phyloP scores from a whole-genome alignment of 495 filamentous ascomycete species.

The Cercophora samala region DNA sequence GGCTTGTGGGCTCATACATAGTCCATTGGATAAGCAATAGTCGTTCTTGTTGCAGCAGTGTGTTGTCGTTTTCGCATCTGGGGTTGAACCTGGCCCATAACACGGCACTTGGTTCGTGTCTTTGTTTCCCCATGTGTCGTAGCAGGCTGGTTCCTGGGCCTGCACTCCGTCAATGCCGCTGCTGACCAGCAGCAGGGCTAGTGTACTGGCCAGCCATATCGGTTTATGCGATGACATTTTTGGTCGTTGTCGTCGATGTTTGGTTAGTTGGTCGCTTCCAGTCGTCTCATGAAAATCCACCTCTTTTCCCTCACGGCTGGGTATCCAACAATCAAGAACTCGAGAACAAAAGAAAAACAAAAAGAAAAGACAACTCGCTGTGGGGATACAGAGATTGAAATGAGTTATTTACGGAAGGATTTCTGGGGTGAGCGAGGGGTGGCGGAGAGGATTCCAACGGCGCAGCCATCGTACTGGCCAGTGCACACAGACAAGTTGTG shows the following conservation, averaged over 20 bases:
- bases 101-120: slow-evolving; percentile 20
- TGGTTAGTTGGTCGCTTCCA: neutral
- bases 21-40: slow-evolving; percentile 27
- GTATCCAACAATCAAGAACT: neutral
- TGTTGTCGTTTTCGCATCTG: neutral
- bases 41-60: slow-evolving; percentile 25
- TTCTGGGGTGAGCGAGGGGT: neutral
- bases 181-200: slow-evolving; percentile 3
- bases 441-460: neutral
- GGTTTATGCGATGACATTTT: neutral
- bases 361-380: neutral
- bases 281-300: neutral
- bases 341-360: neutral
- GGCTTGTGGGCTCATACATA: slow-evolving; percentile 21
- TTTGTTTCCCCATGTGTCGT: slow-evolving; percentile 22
- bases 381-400: neutral
- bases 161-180: neutral
- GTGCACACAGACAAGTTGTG: neutral
- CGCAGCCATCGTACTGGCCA: neutral
- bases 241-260: neutral
- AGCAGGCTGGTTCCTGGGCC: slow-evolving; percentile 16
- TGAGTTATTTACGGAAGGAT: neutral
- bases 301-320: neutral
- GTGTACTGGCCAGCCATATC: neutral
- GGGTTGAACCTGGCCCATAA: neutral